These are phyloP conservation scores for Inosperma sp. DNA, from an alignment of 768 basidiomycete species.

Conservation along the genomic window DNA sequence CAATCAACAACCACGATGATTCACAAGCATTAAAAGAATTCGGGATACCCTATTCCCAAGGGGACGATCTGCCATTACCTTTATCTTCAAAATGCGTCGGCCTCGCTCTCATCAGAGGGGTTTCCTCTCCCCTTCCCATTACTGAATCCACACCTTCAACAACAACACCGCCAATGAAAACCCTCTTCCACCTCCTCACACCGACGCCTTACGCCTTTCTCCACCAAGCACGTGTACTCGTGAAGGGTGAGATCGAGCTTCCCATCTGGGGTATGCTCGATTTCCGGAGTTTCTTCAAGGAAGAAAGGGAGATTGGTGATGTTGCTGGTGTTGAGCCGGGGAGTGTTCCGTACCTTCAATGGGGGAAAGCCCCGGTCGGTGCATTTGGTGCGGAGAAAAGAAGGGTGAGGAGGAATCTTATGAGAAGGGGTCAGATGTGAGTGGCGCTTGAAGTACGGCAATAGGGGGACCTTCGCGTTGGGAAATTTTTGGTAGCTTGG, in stretches of 20 bases:
- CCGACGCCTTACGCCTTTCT: conserved; percentile 58
- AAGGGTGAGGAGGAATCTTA: conserved; percentile 78
- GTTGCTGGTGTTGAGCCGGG: conserved; percentile 50
- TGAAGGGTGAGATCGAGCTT: conserved; percentile 86
- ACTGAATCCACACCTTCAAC: conserved; percentile 1
- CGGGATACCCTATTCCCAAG: conserved; percentile 56
- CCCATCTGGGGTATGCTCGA: conserved; percentile 88
- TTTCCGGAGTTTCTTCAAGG: conserved; percentile 31
- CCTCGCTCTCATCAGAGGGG: conserved; percentile 67
- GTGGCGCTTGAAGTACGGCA: too few species aligned
- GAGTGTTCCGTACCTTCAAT: conserved; percentile 72
- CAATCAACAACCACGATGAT: conserved; percentile 29
- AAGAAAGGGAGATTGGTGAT: conserved; percentile 15
- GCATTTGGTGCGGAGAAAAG: conserved; percentile 62
- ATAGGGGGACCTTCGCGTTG: too few species aligned
- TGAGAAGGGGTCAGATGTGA: conserved; percentile 75
- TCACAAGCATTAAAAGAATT: background rate
- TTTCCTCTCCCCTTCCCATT: conserved; percentile 23
- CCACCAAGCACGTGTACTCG: conserved; percentile 41
- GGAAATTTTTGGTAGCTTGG: too few species aligned
- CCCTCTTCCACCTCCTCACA: conserved; percentile 68
- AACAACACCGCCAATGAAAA: conserved; percentile 22
- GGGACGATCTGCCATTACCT: conserved; percentile 50
- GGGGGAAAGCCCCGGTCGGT: conserved; percentile 61
- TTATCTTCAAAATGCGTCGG: conserved; percentile 63